phyloP scores from a whole-genome alignment of 305 asterid genomes.

The Fraxinus floribunda region DNA sequence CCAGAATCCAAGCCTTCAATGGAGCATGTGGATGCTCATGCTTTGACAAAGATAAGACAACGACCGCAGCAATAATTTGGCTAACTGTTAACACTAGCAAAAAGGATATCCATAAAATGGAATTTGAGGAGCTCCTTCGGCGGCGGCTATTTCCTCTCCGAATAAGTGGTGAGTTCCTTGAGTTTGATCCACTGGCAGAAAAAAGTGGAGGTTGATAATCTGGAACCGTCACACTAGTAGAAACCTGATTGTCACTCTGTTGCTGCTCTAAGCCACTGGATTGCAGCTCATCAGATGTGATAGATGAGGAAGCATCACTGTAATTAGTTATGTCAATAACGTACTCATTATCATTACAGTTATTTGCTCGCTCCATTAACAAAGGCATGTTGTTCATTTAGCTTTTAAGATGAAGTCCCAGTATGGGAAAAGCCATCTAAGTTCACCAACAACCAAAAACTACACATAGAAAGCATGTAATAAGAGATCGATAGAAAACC shows the following conservation, averaged over 20 bases:
- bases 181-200: constrained; percentile 50
- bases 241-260: constrained; percentile 52
- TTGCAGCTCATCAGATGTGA: constrained; percentile 48
- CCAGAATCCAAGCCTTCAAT: constrained; percentile 66
- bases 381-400: constrained; percentile 44
- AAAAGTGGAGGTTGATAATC: constrained; percentile 52
- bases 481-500: constrained; percentile 19
- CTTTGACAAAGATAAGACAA: constrained; percentile 66
- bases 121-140: constrained; percentile 76
- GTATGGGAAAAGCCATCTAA: constrained; percentile 58
- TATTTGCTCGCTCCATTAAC: constrained; percentile 64
- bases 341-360: constrained; percentile 41
- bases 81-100: constrained; percentile 71
- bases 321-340: constrained; percentile 64
- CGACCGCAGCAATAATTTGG: constrained; percentile 76
- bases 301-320: constrained; percentile 56
- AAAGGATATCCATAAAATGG: constrained; percentile 79
- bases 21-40: constrained; percentile 86
- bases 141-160: constrained; percentile 61
- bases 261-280: constrained; percentile 44
- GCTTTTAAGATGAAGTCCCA: constrained; percentile 57
- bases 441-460: constrained; percentile 39
- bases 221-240: constrained; percentile 60
- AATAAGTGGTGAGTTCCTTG: constrained; percentile 55
- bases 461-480: constrained; percentile 46